These are phyloP conservation scores for Fusarium sp. DNA, from an alignment of 2,329 filamentous ascomycete genomes.

Conservation along the genomic window DNA sequence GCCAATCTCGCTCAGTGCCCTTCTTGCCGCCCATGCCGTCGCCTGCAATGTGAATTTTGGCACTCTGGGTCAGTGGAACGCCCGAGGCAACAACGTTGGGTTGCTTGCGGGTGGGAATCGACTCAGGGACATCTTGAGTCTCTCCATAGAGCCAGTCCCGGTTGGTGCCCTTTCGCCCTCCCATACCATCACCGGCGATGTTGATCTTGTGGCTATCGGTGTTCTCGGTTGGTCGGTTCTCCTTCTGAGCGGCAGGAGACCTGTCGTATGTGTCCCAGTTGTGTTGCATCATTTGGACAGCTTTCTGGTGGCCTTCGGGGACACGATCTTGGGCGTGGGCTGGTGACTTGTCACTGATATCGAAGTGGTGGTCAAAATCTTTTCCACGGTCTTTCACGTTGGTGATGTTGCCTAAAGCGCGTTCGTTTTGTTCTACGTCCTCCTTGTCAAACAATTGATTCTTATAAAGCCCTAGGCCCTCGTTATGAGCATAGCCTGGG, in stretches of 20 bases:
- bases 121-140: slow-evolving; percentile 44
- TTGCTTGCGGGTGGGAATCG: slow-evolving; percentile 30
- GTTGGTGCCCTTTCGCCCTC: slow-evolving; percentile 63
- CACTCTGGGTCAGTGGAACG: slow-evolving; percentile 24
- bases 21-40: slow-evolving; percentile 73
- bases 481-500: slow-evolving; percentile 69
- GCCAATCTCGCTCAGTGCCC: slow-evolving; percentile 64
- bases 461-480: slow-evolving; percentile 75
- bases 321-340: slow-evolving; percentile 56
- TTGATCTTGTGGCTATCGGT: slow-evolving; percentile 51
- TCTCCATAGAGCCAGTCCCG: slow-evolving; percentile 65
- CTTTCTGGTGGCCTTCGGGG: slow-evolving; percentile 71
- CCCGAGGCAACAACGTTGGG: slow-evolving; percentile 19
- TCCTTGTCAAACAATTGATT: slow-evolving; percentile 76
- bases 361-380: slow-evolving; percentile 81
- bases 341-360: slow-evolving; percentile 75
- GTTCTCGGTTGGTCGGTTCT: slow-evolving; percentile 60
- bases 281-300: slow-evolving; percentile 76
- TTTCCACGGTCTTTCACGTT: slow-evolving; percentile 79
- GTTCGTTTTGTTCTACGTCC: slow-evolving; percentile 52
- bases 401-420: slow-evolving; percentile 72
- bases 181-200: slow-evolving; percentile 73
- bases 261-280: slow-evolving; percentile 67
- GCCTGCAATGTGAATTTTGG: slow-evolving; percentile 58
- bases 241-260: slow-evolving; percentile 63